phyloP scores from a whole-genome alignment of 2,329 filamentous ascomycete genomes.

The Periconia digitata region DNA sequence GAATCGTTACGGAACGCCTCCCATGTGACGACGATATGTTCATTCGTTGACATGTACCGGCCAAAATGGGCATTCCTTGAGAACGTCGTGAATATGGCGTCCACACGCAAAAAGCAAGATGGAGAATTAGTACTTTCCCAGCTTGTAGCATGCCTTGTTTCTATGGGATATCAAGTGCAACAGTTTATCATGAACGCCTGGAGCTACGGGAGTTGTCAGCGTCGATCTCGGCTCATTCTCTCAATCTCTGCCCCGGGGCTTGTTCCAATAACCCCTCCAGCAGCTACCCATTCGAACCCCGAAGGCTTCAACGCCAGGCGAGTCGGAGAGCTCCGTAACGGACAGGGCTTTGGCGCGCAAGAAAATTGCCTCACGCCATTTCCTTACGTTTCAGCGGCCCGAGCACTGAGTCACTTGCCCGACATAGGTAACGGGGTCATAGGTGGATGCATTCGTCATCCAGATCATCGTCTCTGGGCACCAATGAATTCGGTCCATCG shows the following conservation, averaged over 20 bases:
- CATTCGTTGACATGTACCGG: conserved; percentile 72
- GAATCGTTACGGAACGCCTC: conserved; percentile 70
- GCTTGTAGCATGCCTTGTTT: conserved; percentile 71
- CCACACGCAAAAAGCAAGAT: conserved; percentile 45
- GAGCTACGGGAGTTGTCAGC: conserved; percentile 67
- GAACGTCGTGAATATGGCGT: conserved; percentile 71
- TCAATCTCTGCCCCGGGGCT: conserved; percentile 69
- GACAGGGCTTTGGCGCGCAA: conserved; percentile 58
- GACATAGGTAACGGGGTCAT: conserved; percentile 62
- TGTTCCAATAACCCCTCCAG: conserved; percentile 57
- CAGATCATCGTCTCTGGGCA: conserved; percentile 64
- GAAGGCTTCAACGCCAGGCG: conserved; percentile 29
- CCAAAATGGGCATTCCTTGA: conserved; percentile 77
- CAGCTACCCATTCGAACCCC: conserved; percentile 65
- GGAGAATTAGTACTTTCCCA: conserved; percentile 71
- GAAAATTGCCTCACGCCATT: conserved; percentile 61
- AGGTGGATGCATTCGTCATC: conserved; percentile 63
- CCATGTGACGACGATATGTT: conserved; percentile 73
- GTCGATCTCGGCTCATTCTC: conserved; percentile 69
- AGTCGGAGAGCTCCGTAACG: conserved; percentile 53
- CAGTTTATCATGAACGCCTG: conserved; percentile 70
- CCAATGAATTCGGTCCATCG: conserved; percentile 33
- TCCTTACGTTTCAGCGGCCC: conserved; percentile 53
- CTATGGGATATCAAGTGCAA: conserved; percentile 74
- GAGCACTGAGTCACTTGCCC: conserved; percentile 64